Percentiles rank a stretch among this genome's conserved stretches.
These are phyloP conservation scores for Plasmodium cynomolgi DNA, from an alignment of 169 alveolate genomes.

Conservation along the genomic window DNA sequence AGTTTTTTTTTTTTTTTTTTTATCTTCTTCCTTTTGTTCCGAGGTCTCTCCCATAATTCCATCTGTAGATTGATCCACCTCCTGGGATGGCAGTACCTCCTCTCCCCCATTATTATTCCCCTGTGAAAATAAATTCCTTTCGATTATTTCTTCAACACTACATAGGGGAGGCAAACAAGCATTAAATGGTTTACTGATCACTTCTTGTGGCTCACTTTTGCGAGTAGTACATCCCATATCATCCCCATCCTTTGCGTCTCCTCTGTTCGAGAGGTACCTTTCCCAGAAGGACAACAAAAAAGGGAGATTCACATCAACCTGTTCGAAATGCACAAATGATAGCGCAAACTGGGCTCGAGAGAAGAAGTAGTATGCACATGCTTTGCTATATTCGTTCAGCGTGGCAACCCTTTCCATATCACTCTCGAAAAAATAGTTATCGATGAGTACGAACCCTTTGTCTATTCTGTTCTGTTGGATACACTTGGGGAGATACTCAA, in stretches of 20 bases:
- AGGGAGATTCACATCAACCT: not conserved
- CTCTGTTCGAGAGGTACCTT: not conserved
- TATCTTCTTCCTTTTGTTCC: not conserved
- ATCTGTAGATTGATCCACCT: not conserved
- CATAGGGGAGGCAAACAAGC: not conserved
- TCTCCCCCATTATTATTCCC: not conserved
- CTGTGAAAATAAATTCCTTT: not conserved
- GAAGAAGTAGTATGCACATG: slow-evolving; percentile 47
- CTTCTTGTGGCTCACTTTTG: not conserved
- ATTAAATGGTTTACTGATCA: not conserved
- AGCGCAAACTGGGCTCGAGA: slow-evolving; percentile 5
- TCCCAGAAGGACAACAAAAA: slow-evolving; percentile 44
- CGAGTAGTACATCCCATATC: not conserved
- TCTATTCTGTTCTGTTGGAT: slow-evolving; percentile 20
- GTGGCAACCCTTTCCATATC: slow-evolving; percentile 10
- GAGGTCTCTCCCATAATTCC: not conserved
- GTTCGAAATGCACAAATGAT: slow-evolving; percentile 32
- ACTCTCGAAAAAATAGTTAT: slow-evolving; percentile 22
- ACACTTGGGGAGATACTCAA: slow-evolving; percentile 31
- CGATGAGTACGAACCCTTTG: slow-evolving; percentile 38
- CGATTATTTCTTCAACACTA: slow-evolving; percentile 7
- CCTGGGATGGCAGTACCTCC: not conserved
- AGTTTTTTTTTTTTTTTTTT: slow-evolving; percentile 7
- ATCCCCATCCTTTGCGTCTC: not conserved
- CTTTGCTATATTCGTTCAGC: slow-evolving; percentile 28